Evolutionary conservation across 208 protist genomes (phyloP).

Genomic region (Acanthamoeba healyi): DNA sequence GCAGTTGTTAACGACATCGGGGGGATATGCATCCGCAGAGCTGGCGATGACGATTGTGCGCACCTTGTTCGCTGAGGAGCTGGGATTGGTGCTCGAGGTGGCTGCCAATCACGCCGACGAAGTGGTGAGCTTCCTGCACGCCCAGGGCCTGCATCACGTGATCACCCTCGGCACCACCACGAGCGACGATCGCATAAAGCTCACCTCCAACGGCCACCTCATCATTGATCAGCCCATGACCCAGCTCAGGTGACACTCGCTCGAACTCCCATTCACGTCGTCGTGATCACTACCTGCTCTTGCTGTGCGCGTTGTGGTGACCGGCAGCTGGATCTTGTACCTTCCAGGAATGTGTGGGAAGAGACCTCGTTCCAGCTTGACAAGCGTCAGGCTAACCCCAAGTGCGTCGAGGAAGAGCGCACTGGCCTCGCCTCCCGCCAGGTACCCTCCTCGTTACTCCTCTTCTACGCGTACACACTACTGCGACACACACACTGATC

Average conservation of each 20-base stretch:
- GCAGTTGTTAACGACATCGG: background rate
- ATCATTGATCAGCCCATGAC: conserved; percentile 41
- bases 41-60: conserved; percentile 76
- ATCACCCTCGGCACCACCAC: conserved; percentile 61
- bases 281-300: background rate
- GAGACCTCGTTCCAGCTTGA: conserved; percentile 88
- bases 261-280: background rate
- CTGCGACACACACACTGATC: no score
- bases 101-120: conserved; percentile 19
- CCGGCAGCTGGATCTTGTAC: background rate
- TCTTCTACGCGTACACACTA: background rate
- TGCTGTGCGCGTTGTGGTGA: background rate
- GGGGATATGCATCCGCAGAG: background rate
- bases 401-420: conserved; percentile 83
- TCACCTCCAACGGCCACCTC: conserved; percentile 27
- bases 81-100: conserved; percentile 89
- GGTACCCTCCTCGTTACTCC: background rate
- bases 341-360: conserved; percentile 84
- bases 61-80: conserved; percentile 88
- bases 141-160: conserved; percentile 60
- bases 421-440: conserved; percentile 61
- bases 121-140: conserved; percentile 75
- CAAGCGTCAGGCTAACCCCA: conserved; percentile 85
- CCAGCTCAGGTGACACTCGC: background rate
- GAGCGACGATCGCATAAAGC: background rate